Evolutionary conservation across 2,329 filamentous ascomycete genomes (phyloP).

Genomic region (Alternaria metachromatica): DNA sequence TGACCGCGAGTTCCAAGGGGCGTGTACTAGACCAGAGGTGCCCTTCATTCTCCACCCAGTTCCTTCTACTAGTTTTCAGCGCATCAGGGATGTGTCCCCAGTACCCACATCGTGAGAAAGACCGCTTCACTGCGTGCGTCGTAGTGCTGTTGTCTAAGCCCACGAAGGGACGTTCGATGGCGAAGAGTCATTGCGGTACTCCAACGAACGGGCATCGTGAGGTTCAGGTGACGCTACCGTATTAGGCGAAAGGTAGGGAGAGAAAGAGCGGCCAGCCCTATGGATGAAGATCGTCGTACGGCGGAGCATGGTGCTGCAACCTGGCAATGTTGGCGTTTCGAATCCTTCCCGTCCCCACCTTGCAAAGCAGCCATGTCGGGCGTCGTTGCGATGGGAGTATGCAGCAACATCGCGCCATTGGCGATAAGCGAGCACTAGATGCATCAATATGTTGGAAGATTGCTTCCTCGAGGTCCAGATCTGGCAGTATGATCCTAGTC

Average conservation of each 20-base stretch:
- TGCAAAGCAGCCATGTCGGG: neutral
- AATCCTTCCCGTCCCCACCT: neutral
- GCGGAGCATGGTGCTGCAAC: neutral
- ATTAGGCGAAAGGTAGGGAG: neutral
- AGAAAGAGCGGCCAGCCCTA: neutral
- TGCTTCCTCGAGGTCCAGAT: neutral
- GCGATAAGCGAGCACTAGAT: neutral
- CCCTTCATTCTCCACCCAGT: neutral
- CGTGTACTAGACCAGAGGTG: neutral
- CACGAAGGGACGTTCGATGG: neutral
- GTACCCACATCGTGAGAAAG: neutral
- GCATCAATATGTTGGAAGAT: neutral
- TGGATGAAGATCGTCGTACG: neutral
- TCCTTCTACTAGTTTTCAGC: neutral
- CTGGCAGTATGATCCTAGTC: neutral
- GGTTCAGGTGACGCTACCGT: neutral
- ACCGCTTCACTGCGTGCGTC: slow-evolving; percentile 5
- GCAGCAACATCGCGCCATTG: neutral
- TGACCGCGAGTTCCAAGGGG: neutral
- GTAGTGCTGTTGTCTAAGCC: neutral
- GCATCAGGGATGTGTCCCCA: neutral
- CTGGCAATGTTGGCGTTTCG: neutral
- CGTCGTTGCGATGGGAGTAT: neutral
- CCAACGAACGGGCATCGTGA: neutral
- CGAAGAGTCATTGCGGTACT: neutral